Base-by-base conservation (phyloP, 768 basidiomycete genomes). In the Cyclocybe aegerita region DNA sequence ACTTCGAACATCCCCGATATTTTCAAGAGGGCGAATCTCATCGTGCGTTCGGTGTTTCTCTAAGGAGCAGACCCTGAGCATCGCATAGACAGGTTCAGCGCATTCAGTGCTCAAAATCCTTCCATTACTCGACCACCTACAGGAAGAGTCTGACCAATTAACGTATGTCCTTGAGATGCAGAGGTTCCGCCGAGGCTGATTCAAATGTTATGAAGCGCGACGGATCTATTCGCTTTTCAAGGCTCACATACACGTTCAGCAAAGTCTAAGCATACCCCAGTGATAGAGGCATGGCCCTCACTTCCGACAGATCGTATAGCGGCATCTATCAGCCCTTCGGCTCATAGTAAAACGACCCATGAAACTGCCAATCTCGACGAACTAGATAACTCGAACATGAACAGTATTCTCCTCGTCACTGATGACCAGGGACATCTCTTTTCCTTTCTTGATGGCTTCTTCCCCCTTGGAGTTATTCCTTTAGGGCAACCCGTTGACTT, bases 171-270 rank as follows among this genome's bases (percentile, higher is more conserved):
- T 31, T 17, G 46, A 49, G 34, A 40, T 52, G 14, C 34, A 48
- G 42, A 40, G 49, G 49, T 35, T 9, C 31, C 43, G 36, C 33
- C 46, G 43, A 49, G 38, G 54, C 65, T 64, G 33, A 61, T 39
- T 23, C 23, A 16, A 40, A 23, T 45, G 10, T 43, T 38, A 39
- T 46, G 48, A 65, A 92, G 90, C 49, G 85, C 86, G 7, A 84
- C 84, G 48, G 86, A 91, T 68, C 68, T 92, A 36, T 93, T 93
- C 64, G 85, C 88, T 36, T 90, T 91, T 62, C 86, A 90, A 68
- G 83, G 82, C 35, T 79, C 81, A 8, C 81, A 83, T 48, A 80
- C 78, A 10, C 79, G 75, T 39, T 54, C 73, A 31, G 63, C 63
- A 38, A 76, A 76, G 57, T 65, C 73, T 16, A 65, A 70, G 5